A percentile compares a stretch with the other conserved stretches of the same genome.
Evolutionary conservation across 2,329 filamentous ascomycete genomes (phyloP).

Genomic region (Shiraia bambusicola): DNA sequence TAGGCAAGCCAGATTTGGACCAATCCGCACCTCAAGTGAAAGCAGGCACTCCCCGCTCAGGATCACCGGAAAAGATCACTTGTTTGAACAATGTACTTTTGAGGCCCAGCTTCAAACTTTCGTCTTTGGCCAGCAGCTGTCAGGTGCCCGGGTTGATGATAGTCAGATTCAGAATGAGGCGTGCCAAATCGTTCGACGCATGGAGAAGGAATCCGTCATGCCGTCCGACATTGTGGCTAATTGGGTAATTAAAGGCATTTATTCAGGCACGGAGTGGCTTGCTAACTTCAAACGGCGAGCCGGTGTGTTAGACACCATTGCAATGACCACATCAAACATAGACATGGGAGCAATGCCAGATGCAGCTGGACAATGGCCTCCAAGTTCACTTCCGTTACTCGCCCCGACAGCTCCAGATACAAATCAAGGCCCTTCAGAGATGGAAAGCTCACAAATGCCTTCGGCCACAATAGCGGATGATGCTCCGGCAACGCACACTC

Average conservation of each 20-base stretch:
- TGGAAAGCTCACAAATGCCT: not conserved
- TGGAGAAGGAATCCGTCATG: constrained; percentile 21
- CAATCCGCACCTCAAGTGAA: constrained; percentile 19
- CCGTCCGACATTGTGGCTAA: constrained; percentile 28
- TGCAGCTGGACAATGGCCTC: not conserved
- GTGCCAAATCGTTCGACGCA: constrained; percentile 22
- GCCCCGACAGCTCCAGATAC: no score
- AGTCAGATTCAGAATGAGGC: constrained; percentile 22
- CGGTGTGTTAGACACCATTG: constrained; percentile 1
- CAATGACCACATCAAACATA: not conserved
- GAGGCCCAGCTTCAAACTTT: constrained; percentile 22
- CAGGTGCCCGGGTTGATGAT: constrained; percentile 7
- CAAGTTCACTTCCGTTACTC: not conserved
- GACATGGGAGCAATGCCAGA: not conserved
- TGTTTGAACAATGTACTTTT: constrained; percentile 28
- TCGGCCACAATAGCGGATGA: constrained; percentile 1
- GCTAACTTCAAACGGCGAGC: constrained; percentile 15
- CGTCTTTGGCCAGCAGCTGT: constrained; percentile 9
- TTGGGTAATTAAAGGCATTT: constrained; percentile 24
- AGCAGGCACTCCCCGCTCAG: constrained; percentile 14
- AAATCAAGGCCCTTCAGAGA: no score
- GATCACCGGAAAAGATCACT: constrained; percentile 18
- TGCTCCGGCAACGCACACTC: not conserved
- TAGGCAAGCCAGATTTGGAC: constrained; percentile 22
- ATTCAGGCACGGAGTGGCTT: constrained; percentile 15